Percentiles rank a stretch among this genome's conserved stretches.
Evolutionary conservation across 306 rosid species (phyloP).

Genomic region (Abrus precatorius): DNA sequence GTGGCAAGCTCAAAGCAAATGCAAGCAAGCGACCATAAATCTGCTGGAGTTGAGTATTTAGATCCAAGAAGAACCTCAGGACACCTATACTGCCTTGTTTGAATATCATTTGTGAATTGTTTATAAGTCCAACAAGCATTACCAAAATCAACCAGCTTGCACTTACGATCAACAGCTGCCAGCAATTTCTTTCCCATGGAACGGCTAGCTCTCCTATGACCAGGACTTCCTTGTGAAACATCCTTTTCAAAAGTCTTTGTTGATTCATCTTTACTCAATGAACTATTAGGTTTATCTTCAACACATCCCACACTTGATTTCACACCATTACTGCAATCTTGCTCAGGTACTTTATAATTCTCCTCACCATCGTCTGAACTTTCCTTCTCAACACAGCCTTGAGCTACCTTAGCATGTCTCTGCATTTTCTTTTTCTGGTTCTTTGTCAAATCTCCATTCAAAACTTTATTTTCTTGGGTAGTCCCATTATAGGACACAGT

Average conservation of each 20-base stretch:
- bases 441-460: slow-evolving; percentile 68
- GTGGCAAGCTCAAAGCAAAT: slow-evolving; percentile 88
- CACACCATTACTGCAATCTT: slow-evolving; percentile 57
- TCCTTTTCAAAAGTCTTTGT: slow-evolving; percentile 27
- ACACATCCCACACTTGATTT: slow-evolving; percentile 41
- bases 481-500: slow-evolving; percentile 53
- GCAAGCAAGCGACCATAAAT: slow-evolving; percentile 93
- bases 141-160: slow-evolving; percentile 96
- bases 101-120: slow-evolving; percentile 90
- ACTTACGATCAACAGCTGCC: slow-evolving; percentile 70
- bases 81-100: slow-evolving; percentile 91
- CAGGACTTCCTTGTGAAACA: slow-evolving; percentile 49
- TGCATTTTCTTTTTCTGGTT: slow-evolving; percentile 83
- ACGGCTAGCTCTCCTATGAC: slow-evolving; percentile 58
- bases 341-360: slow-evolving; percentile 52
- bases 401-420: slow-evolving; percentile 77
- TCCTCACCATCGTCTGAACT: slow-evolving; percentile 57
- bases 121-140: slow-evolving; percentile 95
- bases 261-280: slow-evolving; percentile 32
- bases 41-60: slow-evolving; percentile 84
- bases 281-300: slow-evolving; percentile 29
- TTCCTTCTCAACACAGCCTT: slow-evolving; percentile 66
- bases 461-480: slow-evolving; percentile 56
- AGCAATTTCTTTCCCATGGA: slow-evolving; percentile 68
- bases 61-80: slow-evolving; percentile 95